Percentiles rank a stretch among this genome's conserved stretches.
Evolutionary conservation across 2,329 filamentous ascomycete species (phyloP).

Genomic region (Dactylellina cionopaga): DNA sequence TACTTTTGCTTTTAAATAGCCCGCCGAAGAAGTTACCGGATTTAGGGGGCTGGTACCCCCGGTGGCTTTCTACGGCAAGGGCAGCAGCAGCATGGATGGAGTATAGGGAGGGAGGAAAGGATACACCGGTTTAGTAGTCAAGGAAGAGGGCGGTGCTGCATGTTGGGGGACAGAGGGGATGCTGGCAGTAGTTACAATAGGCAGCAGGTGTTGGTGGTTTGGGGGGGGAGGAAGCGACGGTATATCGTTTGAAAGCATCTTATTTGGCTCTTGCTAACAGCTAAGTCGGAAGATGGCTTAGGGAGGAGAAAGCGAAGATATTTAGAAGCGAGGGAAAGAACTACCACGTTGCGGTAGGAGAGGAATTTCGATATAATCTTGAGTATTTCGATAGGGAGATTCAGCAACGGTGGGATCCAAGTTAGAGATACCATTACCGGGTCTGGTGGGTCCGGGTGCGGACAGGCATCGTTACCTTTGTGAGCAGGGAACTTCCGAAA

Average conservation of each 20-base stretch:
- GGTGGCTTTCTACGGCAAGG: no score
- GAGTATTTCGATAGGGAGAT: neutral
- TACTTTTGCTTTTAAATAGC: no score
- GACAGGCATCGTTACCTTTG: no score
- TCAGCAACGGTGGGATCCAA: no score
- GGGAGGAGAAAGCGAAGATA: neutral
- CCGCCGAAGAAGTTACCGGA: no score
- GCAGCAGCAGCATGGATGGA: neutral
- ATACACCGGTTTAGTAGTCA: slow-evolving; percentile 2
- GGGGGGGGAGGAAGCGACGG: neutral
- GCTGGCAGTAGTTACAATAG: neutral
- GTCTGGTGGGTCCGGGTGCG: no score
- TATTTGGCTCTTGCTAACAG: no score
- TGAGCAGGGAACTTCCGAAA: no score
- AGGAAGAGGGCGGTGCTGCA: slow-evolving; percentile 6
- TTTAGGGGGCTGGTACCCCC: no score
- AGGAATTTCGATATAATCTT: neutral
- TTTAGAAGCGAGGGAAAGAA: neutral
- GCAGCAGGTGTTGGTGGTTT: neutral
- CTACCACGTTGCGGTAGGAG: neutral
- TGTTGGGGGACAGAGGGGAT: neutral
- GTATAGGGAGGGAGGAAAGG: slow-evolving; percentile 3
- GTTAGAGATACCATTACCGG: no score
- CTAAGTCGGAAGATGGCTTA: no score
- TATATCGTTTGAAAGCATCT: no score